A percentile compares a stretch with the other conserved stretches of the same genome.
Evolutionary conservation across 2,329 filamentous ascomycete genomes (phyloP).

Genomic region (Paramyrothecium sp.): DNA sequence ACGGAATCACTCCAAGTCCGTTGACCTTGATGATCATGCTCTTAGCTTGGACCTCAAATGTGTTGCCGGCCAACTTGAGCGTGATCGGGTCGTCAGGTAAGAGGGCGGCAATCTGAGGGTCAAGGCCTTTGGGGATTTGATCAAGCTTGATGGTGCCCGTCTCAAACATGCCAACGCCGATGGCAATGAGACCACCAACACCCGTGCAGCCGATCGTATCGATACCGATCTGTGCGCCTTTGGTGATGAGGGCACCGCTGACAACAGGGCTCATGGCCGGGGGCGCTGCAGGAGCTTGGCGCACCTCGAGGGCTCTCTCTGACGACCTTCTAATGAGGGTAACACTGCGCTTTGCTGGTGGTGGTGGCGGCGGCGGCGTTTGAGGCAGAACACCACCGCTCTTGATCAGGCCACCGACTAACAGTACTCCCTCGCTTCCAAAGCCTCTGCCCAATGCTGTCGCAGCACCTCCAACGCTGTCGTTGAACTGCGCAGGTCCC

Average conservation of each 20-base stretch:
- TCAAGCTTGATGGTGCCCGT: neutral
- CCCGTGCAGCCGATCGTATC: neutral
- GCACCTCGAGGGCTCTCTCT: neutral
- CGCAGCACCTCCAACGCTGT: neutral
- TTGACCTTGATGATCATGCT: neutral
- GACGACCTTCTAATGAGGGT: neutral
- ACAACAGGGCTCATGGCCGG: neutral
- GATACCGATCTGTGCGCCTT: neutral
- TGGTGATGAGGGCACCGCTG: neutral
- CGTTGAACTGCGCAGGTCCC: conserved; percentile 1
- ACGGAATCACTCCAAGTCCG: neutral
- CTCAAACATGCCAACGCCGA: neutral
- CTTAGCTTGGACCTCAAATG: neutral
- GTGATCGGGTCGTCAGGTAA: neutral
- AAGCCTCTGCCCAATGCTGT: neutral
- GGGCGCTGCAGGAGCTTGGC: neutral
- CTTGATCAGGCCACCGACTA: neutral
- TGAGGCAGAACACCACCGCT: neutral
- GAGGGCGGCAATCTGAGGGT: neutral
- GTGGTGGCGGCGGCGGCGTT: neutral
- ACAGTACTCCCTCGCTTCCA: neutral
- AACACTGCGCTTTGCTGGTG: neutral
- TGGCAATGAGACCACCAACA: neutral
- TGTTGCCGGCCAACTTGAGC: neutral
- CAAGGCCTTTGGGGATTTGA: neutral